Evolutionary conservation across 2,329 filamentous ascomycete species (phyloP).

Genomic region (Fusarium piperis): DNA sequence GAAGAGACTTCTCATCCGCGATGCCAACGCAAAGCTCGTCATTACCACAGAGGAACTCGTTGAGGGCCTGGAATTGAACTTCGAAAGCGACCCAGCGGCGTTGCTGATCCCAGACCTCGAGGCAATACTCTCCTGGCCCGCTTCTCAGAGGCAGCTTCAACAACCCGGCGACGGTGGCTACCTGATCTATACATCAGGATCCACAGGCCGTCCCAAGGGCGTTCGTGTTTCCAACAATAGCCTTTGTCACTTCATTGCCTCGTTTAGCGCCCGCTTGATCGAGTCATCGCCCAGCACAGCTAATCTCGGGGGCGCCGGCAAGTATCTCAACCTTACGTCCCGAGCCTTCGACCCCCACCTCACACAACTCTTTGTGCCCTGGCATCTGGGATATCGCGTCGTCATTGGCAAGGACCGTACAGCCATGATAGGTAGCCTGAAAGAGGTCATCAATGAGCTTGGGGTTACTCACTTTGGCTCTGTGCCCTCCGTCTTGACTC

Average conservation of each 20-base stretch:
- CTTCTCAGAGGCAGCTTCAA: not conserved
- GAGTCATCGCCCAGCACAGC: not conserved
- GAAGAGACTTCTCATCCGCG: constrained; percentile 17
- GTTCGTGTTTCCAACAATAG: constrained; percentile 14
- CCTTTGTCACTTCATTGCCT: constrained; percentile 17
- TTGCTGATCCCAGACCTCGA: not conserved
- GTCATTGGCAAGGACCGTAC: constrained; percentile 16
- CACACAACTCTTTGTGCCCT: constrained; percentile 15
- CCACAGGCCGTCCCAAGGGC: constrained; percentile 20
- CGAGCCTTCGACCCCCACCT: constrained; percentile 23
- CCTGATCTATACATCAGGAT: constrained; percentile 24
- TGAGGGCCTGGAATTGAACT: not conserved
- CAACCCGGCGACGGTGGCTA: constrained; percentile 2
- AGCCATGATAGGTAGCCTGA: not conserved
- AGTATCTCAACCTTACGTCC: constrained; percentile 24
- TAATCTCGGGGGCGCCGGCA: not conserved
- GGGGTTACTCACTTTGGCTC: constrained; percentile 15
- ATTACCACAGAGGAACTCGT: not conserved
- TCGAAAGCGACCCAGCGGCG: rapidly evolving
- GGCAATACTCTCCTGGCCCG: not conserved
- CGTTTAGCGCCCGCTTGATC: not conserved
- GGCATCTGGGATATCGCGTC: constrained; percentile 5
- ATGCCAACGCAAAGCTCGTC: constrained; percentile 8
- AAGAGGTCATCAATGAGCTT: constrained; percentile 15
- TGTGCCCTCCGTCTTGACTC: constrained; percentile 13